phyloP scores from a whole-genome alignment of 305 asterid species.

The Solanum hybrid region DNA sequence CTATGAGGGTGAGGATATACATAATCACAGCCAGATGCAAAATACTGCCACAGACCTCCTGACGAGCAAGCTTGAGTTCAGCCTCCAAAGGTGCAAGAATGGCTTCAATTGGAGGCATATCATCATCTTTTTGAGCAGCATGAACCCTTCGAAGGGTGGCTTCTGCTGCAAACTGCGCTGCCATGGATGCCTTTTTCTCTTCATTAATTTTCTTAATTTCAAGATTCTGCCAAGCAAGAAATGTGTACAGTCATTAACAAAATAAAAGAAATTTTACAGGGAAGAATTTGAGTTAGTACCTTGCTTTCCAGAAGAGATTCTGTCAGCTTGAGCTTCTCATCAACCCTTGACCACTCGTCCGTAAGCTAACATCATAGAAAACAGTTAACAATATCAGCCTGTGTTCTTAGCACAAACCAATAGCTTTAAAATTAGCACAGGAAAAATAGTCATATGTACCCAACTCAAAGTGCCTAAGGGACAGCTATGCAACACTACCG shows the following conservation, averaged over 20 bases:
- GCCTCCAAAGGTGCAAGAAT: conserved; percentile 97
- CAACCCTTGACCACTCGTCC: conserved; percentile 76
- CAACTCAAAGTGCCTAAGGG: neutral
- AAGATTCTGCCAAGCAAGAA: conserved; percentile 58
- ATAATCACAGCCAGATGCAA: conserved; percentile 7
- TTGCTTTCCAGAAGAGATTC: conserved; percentile 89
- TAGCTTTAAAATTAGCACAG: neutral
- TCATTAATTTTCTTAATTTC: conserved; percentile 93
- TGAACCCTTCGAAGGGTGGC: conserved; percentile 98
- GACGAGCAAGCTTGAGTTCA: conserved; percentile 92
- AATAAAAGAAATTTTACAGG: neutral
- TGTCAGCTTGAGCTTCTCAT: conserved; percentile 77
- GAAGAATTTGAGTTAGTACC: conserved; percentile 33
- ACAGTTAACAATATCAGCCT: conserved; percentile 14
- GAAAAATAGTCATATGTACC: neutral
- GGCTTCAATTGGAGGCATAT: conserved; percentile 99
- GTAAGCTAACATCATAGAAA: conserved; percentile 41
- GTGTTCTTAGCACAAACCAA: conserved; percentile 11
- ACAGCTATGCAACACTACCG: neutral
- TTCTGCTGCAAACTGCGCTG: conserved; percentile 99
- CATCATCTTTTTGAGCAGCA: conserved; percentile 96
- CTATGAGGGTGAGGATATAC: conserved; percentile 4
- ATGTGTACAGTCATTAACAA: neutral
- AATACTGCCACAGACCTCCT: conserved; percentile 51
- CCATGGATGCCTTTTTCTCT: conserved; percentile 97